Evolutionary conservation across 768 basidiomycete species (phyloP).

Genomic region (Leccinellum rugosiceps): DNA sequence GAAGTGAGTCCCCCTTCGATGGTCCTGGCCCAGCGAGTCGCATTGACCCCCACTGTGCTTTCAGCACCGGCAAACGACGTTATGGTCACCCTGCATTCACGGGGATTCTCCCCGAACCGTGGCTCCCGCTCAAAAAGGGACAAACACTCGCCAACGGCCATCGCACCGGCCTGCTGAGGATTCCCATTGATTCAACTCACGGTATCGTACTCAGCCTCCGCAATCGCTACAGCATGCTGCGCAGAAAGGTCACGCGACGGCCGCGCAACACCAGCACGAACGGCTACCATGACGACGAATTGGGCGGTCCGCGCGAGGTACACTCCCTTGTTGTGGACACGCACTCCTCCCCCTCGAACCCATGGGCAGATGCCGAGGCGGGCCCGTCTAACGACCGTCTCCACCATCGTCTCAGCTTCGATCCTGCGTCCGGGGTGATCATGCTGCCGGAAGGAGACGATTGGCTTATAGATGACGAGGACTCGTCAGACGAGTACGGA

Average conservation of each 20-base stretch:
- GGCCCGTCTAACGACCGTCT: slow-evolving; percentile 30
- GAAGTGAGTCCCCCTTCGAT: slow-evolving; percentile 61
- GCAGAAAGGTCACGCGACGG: slow-evolving; percentile 31
- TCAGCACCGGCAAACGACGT: slow-evolving; percentile 87
- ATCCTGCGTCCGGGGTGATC: slow-evolving; percentile 85
- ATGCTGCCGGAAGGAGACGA: slow-evolving; percentile 75
- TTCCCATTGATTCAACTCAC: slow-evolving; percentile 44
- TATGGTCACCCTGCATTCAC: slow-evolving; percentile 95
- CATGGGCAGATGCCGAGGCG: slow-evolving; percentile 53
- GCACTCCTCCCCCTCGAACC: slow-evolving; percentile 39
- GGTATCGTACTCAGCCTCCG: slow-evolving; percentile 82
- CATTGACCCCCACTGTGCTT: slow-evolving; percentile 3
- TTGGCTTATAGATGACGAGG: slow-evolving; percentile 57
- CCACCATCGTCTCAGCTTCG: slow-evolving; percentile 72
- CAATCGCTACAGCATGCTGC: slow-evolving; percentile 59
- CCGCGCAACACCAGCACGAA: slow-evolving; percentile 1
- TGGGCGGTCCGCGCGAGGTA: slow-evolving; percentile 7
- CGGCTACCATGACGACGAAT: slow-evolving; percentile 11
- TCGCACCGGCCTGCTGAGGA: slow-evolving; percentile 33
- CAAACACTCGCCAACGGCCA: slow-evolving; percentile 65
- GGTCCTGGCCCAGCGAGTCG: not conserved
- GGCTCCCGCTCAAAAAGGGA: slow-evolving; percentile 88
- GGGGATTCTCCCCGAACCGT: slow-evolving; percentile 90
- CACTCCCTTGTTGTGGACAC: slow-evolving; percentile 27
- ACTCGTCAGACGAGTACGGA: slow-evolving; percentile 44